Evolutionary conservation across 805 yeast species (phyloP).

Genomic region (Blastobotrys mokoenaii): DNA sequence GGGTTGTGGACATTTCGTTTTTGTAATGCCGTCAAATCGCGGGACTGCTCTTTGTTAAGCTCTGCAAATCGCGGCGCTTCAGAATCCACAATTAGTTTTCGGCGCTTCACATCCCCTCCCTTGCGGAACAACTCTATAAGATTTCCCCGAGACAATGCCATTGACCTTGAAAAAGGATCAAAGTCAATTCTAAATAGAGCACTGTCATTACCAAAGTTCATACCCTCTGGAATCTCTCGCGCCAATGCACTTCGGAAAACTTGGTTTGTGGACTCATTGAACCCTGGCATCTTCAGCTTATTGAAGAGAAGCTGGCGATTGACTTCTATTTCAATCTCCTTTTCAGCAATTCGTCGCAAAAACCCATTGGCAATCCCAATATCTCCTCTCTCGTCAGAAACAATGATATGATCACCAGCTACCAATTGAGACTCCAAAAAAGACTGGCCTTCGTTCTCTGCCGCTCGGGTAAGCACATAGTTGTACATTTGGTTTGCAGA

Average conservation of each 20-base stretch:
- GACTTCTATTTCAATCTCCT: conserved; percentile 41
- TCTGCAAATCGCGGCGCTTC: conserved; percentile 36
- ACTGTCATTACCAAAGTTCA: background rate
- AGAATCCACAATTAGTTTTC: conserved; percentile 48
- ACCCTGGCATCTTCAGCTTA: conserved; percentile 33
- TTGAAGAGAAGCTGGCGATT: conserved; percentile 44
- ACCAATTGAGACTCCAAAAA: conserved; percentile 40
- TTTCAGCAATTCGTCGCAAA: conserved; percentile 37
- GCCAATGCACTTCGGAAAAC: conserved; percentile 41
- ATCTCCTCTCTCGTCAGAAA: conserved; percentile 77
- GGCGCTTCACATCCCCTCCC: conserved; percentile 35
- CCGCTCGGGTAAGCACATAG: conserved; percentile 8
- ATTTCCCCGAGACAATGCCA: conserved; percentile 71
- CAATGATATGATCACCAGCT: conserved; percentile 53
- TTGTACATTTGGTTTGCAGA: conserved; percentile 4
- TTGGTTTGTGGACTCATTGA: conserved; percentile 40
- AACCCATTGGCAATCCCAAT: conserved; percentile 62
- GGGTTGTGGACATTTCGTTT: conserved; percentile 39
- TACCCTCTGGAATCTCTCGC: conserved; percentile 1
- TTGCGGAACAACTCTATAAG: conserved; percentile 54
- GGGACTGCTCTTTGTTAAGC: conserved; percentile 3
- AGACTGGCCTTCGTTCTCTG: conserved; percentile 3
- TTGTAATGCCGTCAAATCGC: conserved; percentile 10
- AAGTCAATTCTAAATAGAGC: conserved; percentile 59
- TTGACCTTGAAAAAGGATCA: conserved; percentile 67